phyloP scores from a whole-genome alignment of 345 rosid genomes.

The Gossypium longicalyx region DNA sequence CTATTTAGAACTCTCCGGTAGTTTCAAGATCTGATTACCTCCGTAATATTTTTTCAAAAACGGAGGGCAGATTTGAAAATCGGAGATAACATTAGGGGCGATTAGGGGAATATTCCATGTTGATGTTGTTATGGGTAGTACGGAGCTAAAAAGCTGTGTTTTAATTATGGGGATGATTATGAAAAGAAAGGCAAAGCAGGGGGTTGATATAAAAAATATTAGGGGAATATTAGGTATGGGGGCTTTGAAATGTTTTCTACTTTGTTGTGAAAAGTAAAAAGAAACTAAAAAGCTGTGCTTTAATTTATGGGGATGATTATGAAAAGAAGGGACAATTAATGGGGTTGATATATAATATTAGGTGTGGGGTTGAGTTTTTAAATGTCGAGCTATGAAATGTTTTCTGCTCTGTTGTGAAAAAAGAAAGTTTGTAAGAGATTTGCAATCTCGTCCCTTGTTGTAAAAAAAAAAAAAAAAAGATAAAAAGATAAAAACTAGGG shows the following conservation, averaged over 20 bases:
- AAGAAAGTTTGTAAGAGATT: neutral
- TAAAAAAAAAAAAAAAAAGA: neutral
- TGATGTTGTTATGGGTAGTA: neutral
- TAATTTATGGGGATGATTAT: no score
- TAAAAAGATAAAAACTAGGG: neutral
- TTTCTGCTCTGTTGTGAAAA: constrained; percentile 12
- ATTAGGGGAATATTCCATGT: neutral
- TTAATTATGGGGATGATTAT: neutral
- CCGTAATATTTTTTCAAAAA: neutral
- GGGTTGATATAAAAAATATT: neutral
- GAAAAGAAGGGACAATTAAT: no score
- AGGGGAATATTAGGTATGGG: neutral
- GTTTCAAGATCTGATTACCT: neutral
- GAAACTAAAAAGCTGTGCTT: no score
- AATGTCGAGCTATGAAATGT: neutral
- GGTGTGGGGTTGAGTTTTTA: no score
- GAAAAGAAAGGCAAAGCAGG: neutral
- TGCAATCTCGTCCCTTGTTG: neutral
- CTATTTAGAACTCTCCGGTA: neutral
- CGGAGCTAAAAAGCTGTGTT: neutral
- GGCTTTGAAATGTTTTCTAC: neutral
- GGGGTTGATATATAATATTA: no score
- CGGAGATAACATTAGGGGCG: neutral
- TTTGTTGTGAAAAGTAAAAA: constrained; percentile 3
- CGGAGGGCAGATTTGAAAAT: constrained; percentile 1